Base-by-base conservation (phyloP, 495 filamentous ascomycete species). In the Pseudoneurospora amorphoporcata region DNA sequence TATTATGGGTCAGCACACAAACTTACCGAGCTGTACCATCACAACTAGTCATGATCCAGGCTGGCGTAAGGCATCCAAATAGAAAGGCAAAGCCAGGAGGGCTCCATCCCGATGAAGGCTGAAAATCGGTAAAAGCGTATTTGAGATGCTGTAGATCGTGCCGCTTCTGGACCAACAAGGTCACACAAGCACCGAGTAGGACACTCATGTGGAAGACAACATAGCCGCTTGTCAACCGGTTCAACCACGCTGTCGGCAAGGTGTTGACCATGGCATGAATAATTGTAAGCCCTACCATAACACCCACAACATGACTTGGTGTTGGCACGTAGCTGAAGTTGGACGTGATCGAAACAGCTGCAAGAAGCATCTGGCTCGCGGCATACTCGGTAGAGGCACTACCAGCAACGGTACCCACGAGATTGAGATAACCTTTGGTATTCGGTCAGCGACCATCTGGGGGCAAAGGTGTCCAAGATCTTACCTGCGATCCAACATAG, bases 371-470 rank as follows among this genome's bases (percentile, higher is more conserved):
- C 77, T 91, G 88, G 0, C 88, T 87, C 6, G 88, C 86, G 7
- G 89, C 89, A 74, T 92, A 92, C 74, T 91, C 90, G 2, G 89
- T 87, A 0, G 87, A 88, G 8, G 90, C 90, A 39, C 88, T 84
- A 43, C 90, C 90, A 9, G 87, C 86, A 53, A 91, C 82, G 73
- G 90, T 89, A 45, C 90, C 90, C 5, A 91, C 82, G 3, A 92
- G 84, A 73, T 91, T 92, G 77, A 91, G 84, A 87, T 90, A 92
- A 0, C 90, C 90, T 81, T 37, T 3, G 47, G n/a, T 14, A 39
- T 16, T 12, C 45, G 5, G 37, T 53, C 12, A 42, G 32, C 12
- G 16, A 38, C 40, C 29, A 40, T 8, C 16, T 12, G 5, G 38
- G 45, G 7, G 4, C 23, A 19, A 38, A 8, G 12, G 17, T n/a